Conservation (phyloP, 2,329 filamentous ascomycete genomes). For the Cladophialophora chaetospira region DNA sequence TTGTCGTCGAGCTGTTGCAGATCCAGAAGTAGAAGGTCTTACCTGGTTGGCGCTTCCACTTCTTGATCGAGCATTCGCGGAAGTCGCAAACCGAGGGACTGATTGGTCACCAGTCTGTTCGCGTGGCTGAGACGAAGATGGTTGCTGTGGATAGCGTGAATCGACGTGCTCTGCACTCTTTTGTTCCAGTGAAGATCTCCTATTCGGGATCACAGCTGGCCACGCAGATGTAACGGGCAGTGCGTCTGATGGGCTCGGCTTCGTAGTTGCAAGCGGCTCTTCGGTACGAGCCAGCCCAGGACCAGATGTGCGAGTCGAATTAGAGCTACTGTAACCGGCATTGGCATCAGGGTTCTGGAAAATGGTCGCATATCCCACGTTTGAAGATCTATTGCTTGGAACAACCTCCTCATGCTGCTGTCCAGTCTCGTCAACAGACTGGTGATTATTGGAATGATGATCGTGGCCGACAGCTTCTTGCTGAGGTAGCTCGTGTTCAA, state of each 20-base stretch:
- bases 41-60: conserved; percentile 23
- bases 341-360: conserved; percentile 5
- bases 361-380: conserved; percentile 14
- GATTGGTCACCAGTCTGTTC: conserved; percentile 4
- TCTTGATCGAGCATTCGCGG: conserved; percentile 22
- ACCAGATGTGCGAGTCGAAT: conserved; percentile 6
- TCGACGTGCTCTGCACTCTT: conserved; percentile 8
- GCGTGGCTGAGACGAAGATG: conserved; percentile 7
- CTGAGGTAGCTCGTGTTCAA: conserved; percentile 9
- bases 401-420: neutral
- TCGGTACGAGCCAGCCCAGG: conserved; percentile 6
- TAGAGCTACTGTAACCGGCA: conserved; percentile 3
- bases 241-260: neutral
- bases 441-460: neutral
- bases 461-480: neutral
- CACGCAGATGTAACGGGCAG: conserved; percentile 13
- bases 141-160: conserved; percentile 15
- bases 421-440: neutral
- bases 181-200: conserved; percentile 18
- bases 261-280: neutral
- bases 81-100: conserved; percentile 17
- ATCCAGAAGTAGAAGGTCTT: conserved; percentile 25
- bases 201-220: conserved; percentile 17
- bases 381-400: conserved; percentile 1
- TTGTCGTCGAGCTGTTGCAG: conserved; percentile 25